A percentile compares a stretch with the other conserved stretches of the same genome.
Conservation (phyloP, 441 rosid genomes). For the Populus hybrid region DNA sequence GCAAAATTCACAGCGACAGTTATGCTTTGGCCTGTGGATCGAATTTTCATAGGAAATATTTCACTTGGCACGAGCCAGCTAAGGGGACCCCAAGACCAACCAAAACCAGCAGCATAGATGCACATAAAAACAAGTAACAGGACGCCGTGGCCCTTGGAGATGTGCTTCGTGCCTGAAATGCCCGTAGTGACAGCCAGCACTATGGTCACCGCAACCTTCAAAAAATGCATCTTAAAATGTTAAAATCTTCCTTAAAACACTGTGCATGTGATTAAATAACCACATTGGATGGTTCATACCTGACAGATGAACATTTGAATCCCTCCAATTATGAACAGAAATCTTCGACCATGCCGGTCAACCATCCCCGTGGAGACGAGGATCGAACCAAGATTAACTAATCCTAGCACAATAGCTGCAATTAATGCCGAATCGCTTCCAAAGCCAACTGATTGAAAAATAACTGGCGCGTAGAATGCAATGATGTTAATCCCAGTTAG, state of each 20-base stretch:
- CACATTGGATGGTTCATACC: conserved; percentile 28
- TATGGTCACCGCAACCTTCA: conserved; percentile 47
- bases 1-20: conserved; percentile 66
- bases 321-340: conserved; percentile 66
- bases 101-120: conserved; percentile 78
- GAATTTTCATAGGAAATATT: conserved; percentile 72
- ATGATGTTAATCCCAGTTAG: conserved; percentile 66
- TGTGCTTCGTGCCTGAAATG: conserved; percentile 40
- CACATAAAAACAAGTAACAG: conserved; percentile 54
- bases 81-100: conserved; percentile 93
- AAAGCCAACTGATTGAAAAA: conserved; percentile 73
- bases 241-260: not conserved
- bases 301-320: conserved; percentile 58
- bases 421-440: conserved; percentile 62
- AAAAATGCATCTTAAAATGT: not conserved
- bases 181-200: conserved; percentile 51
- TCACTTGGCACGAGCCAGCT: conserved; percentile 83
- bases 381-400: conserved; percentile 59
- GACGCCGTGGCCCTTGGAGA: conserved; percentile 44
- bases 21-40: conserved; percentile 79
- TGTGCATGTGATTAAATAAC: not conserved
- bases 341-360: conserved; percentile 68
- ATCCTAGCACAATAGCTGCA: conserved; percentile 56
- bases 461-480: conserved; percentile 76
- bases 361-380: conserved; percentile 53